Percentiles rank a stretch among this genome's conserved stretches.
phyloP scores from a whole-genome alignment of 805 yeast genomes.

The Barnettozyma populi region DNA sequence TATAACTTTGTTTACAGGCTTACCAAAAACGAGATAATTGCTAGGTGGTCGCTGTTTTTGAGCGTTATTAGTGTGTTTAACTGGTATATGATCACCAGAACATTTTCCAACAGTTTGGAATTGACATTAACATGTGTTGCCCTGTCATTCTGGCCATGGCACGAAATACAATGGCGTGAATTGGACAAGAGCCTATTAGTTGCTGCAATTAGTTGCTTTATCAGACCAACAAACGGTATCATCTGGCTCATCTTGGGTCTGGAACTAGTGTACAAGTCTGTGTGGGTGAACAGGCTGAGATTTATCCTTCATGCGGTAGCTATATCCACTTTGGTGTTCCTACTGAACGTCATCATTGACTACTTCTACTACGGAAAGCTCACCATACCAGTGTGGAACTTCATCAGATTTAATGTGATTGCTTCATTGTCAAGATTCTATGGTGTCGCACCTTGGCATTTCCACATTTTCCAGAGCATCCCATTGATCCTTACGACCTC shows the following conservation, averaged over 20 bases:
- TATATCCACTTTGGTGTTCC: conserved; percentile 27
- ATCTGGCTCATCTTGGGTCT: conserved; percentile 68
- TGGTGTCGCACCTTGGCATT: conserved; percentile 81
- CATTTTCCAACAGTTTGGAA: conserved; percentile 84
- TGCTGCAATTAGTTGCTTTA: conserved; percentile 59
- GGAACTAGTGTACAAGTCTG: conserved; percentile 10
- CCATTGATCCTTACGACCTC: conserved; percentile 69
- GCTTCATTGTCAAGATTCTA: conserved; percentile 73
- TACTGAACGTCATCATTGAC: conserved; percentile 44
- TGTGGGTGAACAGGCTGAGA: conserved; percentile 9
- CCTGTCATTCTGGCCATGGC: conserved; percentile 69
- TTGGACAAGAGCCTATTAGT: conserved; percentile 38
- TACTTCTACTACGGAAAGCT: conserved; percentile 49
- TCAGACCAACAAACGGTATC: conserved; percentile 80
- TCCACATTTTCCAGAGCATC: conserved; percentile 75
- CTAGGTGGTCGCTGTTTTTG: conserved; percentile 40
- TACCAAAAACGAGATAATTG: conserved; percentile 30
- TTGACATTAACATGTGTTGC: conserved; percentile 63
- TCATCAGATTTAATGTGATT: conserved; percentile 72
- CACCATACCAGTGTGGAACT: conserved; percentile 61
- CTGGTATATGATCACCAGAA: conserved; percentile 74
- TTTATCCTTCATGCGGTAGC: conserved; percentile 19
- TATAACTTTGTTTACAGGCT: conserved; percentile 40
- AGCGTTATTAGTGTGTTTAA: conserved; percentile 70
- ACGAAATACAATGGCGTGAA: conserved; percentile 20